Evolutionary conservation across 768 basidiomycete genomes (phyloP), one percentile per base, ranked within the genome.

Genomic region (Pleurotus giganteus): DNA sequence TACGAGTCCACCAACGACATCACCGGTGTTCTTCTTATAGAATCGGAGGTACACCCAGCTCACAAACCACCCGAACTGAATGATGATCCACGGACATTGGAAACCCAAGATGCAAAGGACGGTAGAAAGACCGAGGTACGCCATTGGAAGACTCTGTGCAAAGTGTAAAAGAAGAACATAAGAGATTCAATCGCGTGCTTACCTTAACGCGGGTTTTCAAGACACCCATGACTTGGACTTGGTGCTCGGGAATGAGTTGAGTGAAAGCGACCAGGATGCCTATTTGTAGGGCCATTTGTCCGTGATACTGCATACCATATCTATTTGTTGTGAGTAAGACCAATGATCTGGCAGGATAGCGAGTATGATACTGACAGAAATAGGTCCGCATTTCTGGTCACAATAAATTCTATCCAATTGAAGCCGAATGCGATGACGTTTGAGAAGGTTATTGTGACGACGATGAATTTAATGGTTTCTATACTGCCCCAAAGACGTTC

Each of bases 11-110:
- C 79, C 81, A 29, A 83, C 66, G 0, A 80, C 68, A 55, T 93
- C 90, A 29, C 76, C 77, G 3, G 80, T 73, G 63, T 88, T 89
- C 68, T 89, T 86, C 74, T 98, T 98, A 79, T 98, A 94, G 77
- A 99, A 98, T 32, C 97, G 86, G 29, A 99, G 82, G 72, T 97
- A 99, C 52, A 91, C 79, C 90, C 94, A 99, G 28, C 89, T 82
- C 6, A 94, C 90, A 54, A 97, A 88, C 94, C 96, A 99, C n/a
- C 96, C 97, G 68, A 98, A 99, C 66, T 99, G 97, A 59, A 98
- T 94, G 65, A 94, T 74, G 47, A 95, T 92, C 76, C 85, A 96
- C 13, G 93, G 94, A 55, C 85, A 88, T 67, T 94, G 94, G 72
- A 87, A 87, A 19, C 93, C 94, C 42, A 94, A 56, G 45, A 96